Evolutionary conservation across 1,284 basidiomycete genomes (phyloP), one percentile per base, ranked within the genome.

Genomic region (Ganoderma lingzhi): DNA sequence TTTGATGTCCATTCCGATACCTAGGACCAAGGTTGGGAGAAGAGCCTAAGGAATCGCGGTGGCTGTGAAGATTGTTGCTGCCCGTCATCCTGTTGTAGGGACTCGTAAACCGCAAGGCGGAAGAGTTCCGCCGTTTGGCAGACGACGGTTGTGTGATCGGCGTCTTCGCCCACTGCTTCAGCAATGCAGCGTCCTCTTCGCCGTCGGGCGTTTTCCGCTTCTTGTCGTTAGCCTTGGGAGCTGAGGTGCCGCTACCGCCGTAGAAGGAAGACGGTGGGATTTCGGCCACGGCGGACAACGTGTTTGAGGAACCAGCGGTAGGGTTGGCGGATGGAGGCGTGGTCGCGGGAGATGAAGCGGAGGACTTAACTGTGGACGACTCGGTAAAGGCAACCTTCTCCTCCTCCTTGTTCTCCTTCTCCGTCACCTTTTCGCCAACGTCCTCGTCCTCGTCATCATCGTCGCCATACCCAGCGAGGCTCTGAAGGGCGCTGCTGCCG

Each of bases 381-480:
- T 60, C 76, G 19, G 78, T 67, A 42, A 79, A 69, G 30, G 41
- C 37, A 51, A 62, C 62, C 6, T 58, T 62, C 28, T 56, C 63
- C 23, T 51, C 12, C 48, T 51, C 48, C 9, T 51, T 23, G 23
- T 51, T 14, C 23, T 51, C 48, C 48, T 51, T 62, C 42, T 66
- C 56, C 28, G 62, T 15, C 12, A 80, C 78, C 70, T 78, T 78
- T 72, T 81, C 79, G 10, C 83, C 82, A 3, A 81, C 78, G 30
- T 81, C 81, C 32, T 87, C 85, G 60, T 82, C 81, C 59, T 86
- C 87, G 17, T 90, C 89, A 19, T 82, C 83, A 28, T 90, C 90
- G 28, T 83, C 84, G 9, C 67, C 73, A 75, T 93, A 93, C 68
- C 83, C 83, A 0, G 82, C 80, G 30, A 92, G 83, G 62, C 83